Evolutionary conservation across 352 stramenopile genomes (phyloP), one percentile per base, ranked within the genome.

Genomic region (Pythium folliculosum): DNA sequence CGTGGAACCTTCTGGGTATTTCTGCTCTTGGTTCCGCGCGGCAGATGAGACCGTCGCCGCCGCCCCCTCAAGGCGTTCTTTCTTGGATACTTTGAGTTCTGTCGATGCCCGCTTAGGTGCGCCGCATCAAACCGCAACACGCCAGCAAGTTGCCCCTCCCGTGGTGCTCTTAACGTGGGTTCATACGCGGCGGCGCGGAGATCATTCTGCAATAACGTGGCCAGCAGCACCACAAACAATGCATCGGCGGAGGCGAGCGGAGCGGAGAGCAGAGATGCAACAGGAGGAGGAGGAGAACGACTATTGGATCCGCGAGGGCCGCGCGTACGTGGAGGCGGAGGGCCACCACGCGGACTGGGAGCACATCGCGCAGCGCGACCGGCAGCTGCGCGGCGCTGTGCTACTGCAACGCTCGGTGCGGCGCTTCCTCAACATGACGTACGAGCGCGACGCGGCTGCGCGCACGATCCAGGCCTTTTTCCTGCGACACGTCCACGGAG

Each of bases 381-480:
- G 44, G 21, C 51, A 67, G 22, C 37, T 59, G 22, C 53, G 44
- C 56, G 40, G 58, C 53, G 38, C 47, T 32, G 58, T 67, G 35
- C 50, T 64, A 7, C 35, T 72, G 17, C 65, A 72, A 25, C 65
- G 58, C 12, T 76, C 71, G 17, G 64, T 74, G 49, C 62, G 63
- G 22, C 60, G 65, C 19, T 76, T 62, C 50, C 61, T 77, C 10
- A 67, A 71, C 61, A 51, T 65, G 27, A 70, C 71, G 47, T 67
- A 73, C 16, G 54, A 69, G 5, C 63, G 70, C 16, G 58, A 71
- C 19, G 70, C 66, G 7, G 68, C 70, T 9, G 73, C 71, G 45
- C 67, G 63, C 35, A 55, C 38, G 63, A 73, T 80, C 63, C 73
- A 76, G 50, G 53, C 51, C 13, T 77, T 73, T 32, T 51, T 76